These are phyloP conservation scores for Ogataea saltuana DNA, from an alignment of 805 yeast genomes.

Conservation along the genomic window DNA sequence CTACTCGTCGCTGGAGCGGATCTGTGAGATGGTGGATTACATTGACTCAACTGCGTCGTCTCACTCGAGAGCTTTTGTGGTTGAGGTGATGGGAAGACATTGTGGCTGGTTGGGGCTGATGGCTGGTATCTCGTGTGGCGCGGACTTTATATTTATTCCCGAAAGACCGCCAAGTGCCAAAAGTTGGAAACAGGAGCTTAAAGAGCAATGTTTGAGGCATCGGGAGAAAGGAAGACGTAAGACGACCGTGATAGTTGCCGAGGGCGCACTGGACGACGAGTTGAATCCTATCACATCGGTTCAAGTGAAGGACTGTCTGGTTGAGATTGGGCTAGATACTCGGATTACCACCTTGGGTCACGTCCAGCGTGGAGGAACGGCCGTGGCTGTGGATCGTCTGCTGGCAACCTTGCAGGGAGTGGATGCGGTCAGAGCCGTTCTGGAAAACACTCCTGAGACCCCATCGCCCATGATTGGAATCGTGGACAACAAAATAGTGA, in stretches of 20 bases:
- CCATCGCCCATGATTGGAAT: slow-evolving; percentile 96
- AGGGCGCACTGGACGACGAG: slow-evolving; percentile 89
- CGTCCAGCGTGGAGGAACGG: slow-evolving; percentile 98
- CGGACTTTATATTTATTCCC: slow-evolving; percentile 92
- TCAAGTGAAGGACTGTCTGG: slow-evolving; percentile 79
- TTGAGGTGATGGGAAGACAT: slow-evolving; percentile 99
- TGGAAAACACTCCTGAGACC: slow-evolving; percentile 82
- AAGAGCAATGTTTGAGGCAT: slow-evolving; percentile 72
- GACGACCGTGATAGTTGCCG: slow-evolving; percentile 95
- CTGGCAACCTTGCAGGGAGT: slow-evolving; percentile 96
- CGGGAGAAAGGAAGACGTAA: slow-evolving; percentile 87
- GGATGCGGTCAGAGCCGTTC: slow-evolving; percentile 92
- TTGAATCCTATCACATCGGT: slow-evolving; percentile 78
- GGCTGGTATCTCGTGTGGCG: slow-evolving; percentile 97
- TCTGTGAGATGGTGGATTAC: slow-evolving; percentile 91
- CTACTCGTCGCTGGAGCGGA: slow-evolving; percentile 87
- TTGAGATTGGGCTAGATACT: slow-evolving; percentile 86
- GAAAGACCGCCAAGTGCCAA: slow-evolving; percentile 81
- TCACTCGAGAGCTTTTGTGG: slow-evolving; percentile 95
- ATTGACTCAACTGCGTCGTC: slow-evolving; percentile 97
- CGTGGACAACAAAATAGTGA: slow-evolving; percentile 79
- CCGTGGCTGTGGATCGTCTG: slow-evolving; percentile 91
- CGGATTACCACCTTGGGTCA: slow-evolving; percentile 95
- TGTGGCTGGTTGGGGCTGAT: slow-evolving; percentile 98
- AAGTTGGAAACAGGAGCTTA: slow-evolving; percentile 81